Conservation (phyloP, 2,329 filamentous ascomycete genomes). For the Ascochyta rabiei region DNA sequence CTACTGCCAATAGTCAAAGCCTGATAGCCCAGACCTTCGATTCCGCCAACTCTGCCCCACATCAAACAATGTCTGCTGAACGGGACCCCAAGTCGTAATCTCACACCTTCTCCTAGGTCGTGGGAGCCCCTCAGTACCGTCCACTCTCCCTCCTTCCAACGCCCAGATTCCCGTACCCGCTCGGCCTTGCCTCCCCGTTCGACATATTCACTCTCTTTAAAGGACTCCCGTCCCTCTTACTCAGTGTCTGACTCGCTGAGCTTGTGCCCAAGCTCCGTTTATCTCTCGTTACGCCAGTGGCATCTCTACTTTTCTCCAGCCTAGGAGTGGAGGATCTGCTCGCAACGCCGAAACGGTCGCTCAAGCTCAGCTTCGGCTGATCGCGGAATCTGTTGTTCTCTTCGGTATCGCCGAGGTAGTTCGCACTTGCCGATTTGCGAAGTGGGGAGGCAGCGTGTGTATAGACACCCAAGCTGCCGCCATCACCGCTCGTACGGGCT, state of each 20-base stretch:
- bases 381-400: conserved; percentile 3
- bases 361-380: conserved; percentile 8
- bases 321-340: conserved; percentile 9
- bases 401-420: conserved; percentile 46
- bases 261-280: conserved; percentile 23
- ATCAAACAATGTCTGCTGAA: no score
- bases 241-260: conserved; percentile 27
- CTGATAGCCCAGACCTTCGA: no score
- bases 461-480: conserved; percentile 81
- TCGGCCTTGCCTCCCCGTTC: conserved; percentile 24
- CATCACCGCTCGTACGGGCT: conserved; percentile 62
- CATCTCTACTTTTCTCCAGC: conserved; percentile 17
- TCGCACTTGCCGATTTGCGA: conserved; percentile 74
- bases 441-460: conserved; percentile 82
- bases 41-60: no score
- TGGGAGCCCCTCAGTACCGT: conserved; percentile 20
- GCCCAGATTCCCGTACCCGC: conserved; percentile 33
- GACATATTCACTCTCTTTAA: conserved; percentile 53
- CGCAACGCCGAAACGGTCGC: conserved; percentile 13
- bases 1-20: no score
- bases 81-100: not conserved
- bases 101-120: not conserved
- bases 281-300: conserved; percentile 23
- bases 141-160: conserved; percentile 38
- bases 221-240: conserved; percentile 49